Base-by-base conservation (phyloP, 257 asterid genomes). In the Gardenia jasminoides region DNA sequence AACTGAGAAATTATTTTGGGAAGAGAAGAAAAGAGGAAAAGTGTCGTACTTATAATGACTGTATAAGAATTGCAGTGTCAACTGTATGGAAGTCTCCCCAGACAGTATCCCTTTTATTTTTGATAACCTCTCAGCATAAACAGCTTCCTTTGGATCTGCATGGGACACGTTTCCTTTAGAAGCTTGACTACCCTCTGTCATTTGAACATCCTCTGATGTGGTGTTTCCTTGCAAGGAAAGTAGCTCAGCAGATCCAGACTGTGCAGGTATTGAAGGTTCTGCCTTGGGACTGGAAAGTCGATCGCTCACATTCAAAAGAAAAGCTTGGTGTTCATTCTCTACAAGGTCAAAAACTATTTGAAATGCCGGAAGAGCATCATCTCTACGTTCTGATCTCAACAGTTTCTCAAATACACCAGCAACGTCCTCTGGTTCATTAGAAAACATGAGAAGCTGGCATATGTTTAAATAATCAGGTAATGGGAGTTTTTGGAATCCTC, bases 381-480 rank as follows among this genome's bases (percentile, higher is more conserved):
- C 97, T 72, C 80, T 81, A 76, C 88, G 83, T 65, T 90, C 95
- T 44, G 96, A 92, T 86, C 87, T 80, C 59, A 96, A 79, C 66
- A 93, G 94, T 79, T 88, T 96, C 89, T 91, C 97, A 74, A 96
- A 89, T 83, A 93, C 88, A 82, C 78, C 85, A 31, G 96, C 90
- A 30, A 94, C 97, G 44, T 88, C 91, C 75, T 91, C 91, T 12
- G 97, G 93, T 74, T 91, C 95, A 68, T 96, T 97, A 80, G 93
- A 78, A 83, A 92, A 96, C 99, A 96, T 96, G 75, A 96, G 93
- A 67, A 97, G 91, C 87, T 96, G 99, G 71, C 99, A 96, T 78
- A 92, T 91, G 89, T 96, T 93, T 86, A 92, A 79, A 76, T 88
- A 96, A 86, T 96, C 97, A n/a, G 99, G 99, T 84, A 97, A 92